Percentiles rank a stretch among this genome's conserved stretches.
These are phyloP conservation scores for Naganishia randhawae DNA, from an alignment of 768 basidiomycete genomes.

Conservation along the genomic window DNA sequence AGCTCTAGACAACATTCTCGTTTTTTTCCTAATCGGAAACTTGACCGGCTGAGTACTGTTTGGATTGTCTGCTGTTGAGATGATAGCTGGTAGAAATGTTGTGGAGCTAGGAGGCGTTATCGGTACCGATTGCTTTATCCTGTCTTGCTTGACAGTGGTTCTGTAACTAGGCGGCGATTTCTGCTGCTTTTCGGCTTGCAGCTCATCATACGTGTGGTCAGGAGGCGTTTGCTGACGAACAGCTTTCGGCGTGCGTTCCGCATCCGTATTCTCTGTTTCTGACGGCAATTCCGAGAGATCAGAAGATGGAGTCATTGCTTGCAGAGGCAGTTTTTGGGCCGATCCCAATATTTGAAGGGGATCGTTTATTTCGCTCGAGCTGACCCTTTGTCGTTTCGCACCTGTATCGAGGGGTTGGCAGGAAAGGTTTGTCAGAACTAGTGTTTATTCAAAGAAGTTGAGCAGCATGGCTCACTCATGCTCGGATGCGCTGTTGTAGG, in stretches of 20 bases:
- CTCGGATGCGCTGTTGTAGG: neutral
- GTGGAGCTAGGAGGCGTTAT: constrained; percentile 1
- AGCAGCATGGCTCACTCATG: neutral
- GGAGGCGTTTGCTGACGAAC: neutral
- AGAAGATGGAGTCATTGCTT: neutral
- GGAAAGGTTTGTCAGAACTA: neutral
- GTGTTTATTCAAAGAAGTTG: neutral
- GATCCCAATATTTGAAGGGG: neutral
- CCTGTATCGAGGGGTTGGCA: neutral
- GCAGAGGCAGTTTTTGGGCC: neutral
- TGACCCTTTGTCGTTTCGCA: neutral
- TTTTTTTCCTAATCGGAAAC: neutral
- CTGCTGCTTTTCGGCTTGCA: neutral
- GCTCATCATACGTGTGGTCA: neutral
- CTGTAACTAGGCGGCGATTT: neutral
- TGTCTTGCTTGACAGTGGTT: neutral
- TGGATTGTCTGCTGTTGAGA: neutral
- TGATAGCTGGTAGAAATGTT: constrained; percentile 4
- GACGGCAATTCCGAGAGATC: constrained; percentile 13
- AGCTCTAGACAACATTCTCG: constrained; percentile 17
- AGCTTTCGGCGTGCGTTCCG: neutral
- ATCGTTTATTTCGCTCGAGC: neutral
- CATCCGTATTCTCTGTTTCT: neutral
- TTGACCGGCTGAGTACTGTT: neutral
- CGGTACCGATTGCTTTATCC: neutral